Percentiles rank a stretch among this genome's conserved stretches.
Conservation (phyloP, 805 yeast genomes). For the Yarrowia hollandica region DNA sequence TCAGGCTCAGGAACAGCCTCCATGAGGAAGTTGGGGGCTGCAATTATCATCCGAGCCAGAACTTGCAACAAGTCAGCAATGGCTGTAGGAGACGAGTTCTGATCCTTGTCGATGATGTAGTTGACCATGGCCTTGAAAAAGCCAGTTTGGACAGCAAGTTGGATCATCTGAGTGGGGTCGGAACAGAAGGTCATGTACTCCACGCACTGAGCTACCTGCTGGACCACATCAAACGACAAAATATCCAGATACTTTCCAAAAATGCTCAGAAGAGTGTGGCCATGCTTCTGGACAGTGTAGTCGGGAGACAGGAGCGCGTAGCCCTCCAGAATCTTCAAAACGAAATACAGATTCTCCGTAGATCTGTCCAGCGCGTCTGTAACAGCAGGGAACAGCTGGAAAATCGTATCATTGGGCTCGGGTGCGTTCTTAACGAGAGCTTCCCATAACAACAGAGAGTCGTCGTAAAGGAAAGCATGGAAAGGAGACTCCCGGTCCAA, state of each 20-base stretch:
- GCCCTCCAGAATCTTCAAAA: slow-evolving; percentile 41
- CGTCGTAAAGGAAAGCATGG: slow-evolving; percentile 68
- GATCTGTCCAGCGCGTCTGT: slow-evolving; percentile 62
- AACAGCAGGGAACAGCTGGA: slow-evolving; percentile 52
- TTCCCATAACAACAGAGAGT: slow-evolving; percentile 85
- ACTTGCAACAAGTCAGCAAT: slow-evolving; percentile 36
- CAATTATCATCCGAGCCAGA: slow-evolving; percentile 37
- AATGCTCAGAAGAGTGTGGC: slow-evolving; percentile 22
- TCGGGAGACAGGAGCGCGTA: slow-evolving; percentile 40
- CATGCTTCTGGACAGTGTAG: slow-evolving; percentile 26
- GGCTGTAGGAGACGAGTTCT: slow-evolving; percentile 39
- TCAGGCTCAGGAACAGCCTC: slow-evolving; percentile 30
- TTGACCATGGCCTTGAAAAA: slow-evolving; percentile 30
- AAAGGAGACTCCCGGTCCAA: slow-evolving; percentile 62
- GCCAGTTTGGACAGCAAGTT: slow-evolving; percentile 30
- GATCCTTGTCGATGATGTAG: slow-evolving; percentile 18
- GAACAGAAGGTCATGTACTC: slow-evolving; percentile 35
- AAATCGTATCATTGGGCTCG: slow-evolving; percentile 44
- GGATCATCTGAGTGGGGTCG: slow-evolving; percentile 25
- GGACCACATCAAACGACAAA: slow-evolving; percentile 32
- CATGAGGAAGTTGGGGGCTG: slow-evolving; percentile 33
- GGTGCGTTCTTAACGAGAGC: slow-evolving; percentile 65
- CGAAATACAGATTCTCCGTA: slow-evolving; percentile 47
- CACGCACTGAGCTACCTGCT: slow-evolving; percentile 36
- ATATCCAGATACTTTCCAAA: slow-evolving; percentile 30